Evolutionary conservation across 352 stramenopile species (phyloP).

Genomic region (Phytophthora vignae): DNA sequence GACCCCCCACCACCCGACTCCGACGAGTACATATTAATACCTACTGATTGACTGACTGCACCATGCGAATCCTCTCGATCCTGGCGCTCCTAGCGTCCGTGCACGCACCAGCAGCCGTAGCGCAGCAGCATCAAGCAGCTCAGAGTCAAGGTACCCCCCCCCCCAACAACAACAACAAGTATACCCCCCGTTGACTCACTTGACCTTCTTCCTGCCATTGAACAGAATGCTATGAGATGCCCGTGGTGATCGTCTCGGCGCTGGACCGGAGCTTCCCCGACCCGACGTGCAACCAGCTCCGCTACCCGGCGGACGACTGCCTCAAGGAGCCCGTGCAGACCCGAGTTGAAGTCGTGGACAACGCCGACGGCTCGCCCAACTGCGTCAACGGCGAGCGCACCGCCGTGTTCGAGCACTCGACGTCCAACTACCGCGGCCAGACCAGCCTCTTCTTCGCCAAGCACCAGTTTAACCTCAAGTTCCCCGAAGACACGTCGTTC

Average conservation of each 20-base stretch:
- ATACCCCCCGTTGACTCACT: background rate
- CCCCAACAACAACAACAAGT: background rate
- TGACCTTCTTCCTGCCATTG: no score
- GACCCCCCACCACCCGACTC: conserved; percentile 17
- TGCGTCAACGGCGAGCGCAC: conserved; percentile 60
- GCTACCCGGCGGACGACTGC: conserved; percentile 72
- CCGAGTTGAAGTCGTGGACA: conserved; percentile 71
- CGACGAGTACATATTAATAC: conserved; percentile 11
- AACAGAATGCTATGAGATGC: conserved; percentile 72
- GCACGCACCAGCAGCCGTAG: conserved; percentile 8
- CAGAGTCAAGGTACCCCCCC: conserved; percentile 13
- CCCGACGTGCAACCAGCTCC: conserved; percentile 73
- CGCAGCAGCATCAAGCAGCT: conserved; percentile 15
- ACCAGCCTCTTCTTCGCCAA: conserved; percentile 82
- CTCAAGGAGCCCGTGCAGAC: conserved; percentile 64
- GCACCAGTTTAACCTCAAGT: conserved; percentile 81
- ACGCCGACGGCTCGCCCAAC: conserved; percentile 60
- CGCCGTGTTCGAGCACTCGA: conserved; percentile 51
- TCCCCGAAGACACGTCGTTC: conserved; percentile 50
- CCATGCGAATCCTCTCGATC: conserved; percentile 28
- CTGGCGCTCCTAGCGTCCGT: conserved; percentile 30
- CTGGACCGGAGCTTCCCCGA: conserved; percentile 66
- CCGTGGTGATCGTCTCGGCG: conserved; percentile 71
- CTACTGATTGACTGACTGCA: background rate
- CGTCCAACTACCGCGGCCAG: conserved; percentile 80